Conservation (phyloP, 176 grass and related monocot genomes). For the Chrysopogon serrulatus region DNA sequence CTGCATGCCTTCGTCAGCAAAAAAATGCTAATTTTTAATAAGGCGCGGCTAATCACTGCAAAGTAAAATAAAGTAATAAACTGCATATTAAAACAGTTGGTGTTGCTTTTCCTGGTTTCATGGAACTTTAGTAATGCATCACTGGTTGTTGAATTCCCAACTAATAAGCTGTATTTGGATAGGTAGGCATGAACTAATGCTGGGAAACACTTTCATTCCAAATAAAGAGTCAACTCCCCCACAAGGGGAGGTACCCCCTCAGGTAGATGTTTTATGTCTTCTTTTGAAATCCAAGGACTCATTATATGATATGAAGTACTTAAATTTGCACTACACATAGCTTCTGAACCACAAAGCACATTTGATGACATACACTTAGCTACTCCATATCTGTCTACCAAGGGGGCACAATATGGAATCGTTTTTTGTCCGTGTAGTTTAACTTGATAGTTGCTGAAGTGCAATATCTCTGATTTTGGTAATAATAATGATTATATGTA, state of each 20-base stretch:
- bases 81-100: background rate
- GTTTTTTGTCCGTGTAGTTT: background rate
- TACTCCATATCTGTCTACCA: background rate
- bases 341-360: background rate
- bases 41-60: background rate
- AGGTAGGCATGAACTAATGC: conserved; percentile 88
- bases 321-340: background rate
- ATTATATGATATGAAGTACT: background rate
- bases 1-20: background rate
- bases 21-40: background rate
- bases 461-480: background rate
- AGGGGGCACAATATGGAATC: background rate
- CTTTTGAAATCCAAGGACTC: conserved; percentile 20
- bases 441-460: background rate
- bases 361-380: background rate
- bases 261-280: conserved; percentile 52
- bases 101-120: conserved; percentile 8
- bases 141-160: conserved; percentile 2
- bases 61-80: background rate
- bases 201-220: conserved; percentile 79
- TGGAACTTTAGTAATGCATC: conserved; percentile 7
- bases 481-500: background rate
- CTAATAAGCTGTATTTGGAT: conserved; percentile 49
- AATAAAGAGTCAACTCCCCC: conserved; percentile 58
- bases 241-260: conserved; percentile 52